Percentiles rank a stretch among this genome's conserved stretches.
Evolutionary conservation across 1,284 basidiomycete genomes (phyloP).

Genomic region (Lentinula novae-zelandiae): DNA sequence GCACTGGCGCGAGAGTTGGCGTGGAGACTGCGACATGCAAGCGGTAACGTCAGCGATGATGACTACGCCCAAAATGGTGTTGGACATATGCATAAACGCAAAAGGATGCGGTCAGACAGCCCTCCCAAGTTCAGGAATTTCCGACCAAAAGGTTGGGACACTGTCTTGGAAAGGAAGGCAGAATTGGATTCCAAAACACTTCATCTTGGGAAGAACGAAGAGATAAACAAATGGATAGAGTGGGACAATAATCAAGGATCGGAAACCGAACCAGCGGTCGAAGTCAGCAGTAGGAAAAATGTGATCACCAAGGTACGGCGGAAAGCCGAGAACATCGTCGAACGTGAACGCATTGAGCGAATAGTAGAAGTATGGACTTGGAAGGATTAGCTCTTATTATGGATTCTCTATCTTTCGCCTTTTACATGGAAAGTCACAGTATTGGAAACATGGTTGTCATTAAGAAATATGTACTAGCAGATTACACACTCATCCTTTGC

Average conservation of each 20-base stretch:
- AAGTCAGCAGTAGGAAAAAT: conserved; percentile 43
- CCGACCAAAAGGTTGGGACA: conserved; percentile 63
- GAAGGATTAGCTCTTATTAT: conserved; percentile 23
- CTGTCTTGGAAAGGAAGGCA: conserved; percentile 36
- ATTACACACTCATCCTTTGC: conserved; percentile 91
- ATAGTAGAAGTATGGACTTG: conserved; percentile 66
- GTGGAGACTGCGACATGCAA: conserved; percentile 70
- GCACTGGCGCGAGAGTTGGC: conserved; percentile 78
- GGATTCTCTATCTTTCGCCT: not conserved
- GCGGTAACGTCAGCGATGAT: conserved; percentile 67
- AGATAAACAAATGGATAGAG: conserved; percentile 27
- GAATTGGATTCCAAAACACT: conserved; percentile 35
- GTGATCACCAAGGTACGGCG: conserved; percentile 57
- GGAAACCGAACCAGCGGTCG: conserved; percentile 33
- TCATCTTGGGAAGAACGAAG: conserved; percentile 32
- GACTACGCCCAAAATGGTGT: conserved; percentile 40
- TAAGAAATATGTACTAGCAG: conserved; percentile 33
- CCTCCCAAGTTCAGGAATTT: conserved; percentile 56
- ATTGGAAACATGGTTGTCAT: not conserved
- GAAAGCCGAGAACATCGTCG: conserved; percentile 46
- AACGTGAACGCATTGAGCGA: conserved; percentile 68
- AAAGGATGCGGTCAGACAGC: conserved; percentile 39
- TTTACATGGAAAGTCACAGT: not conserved
- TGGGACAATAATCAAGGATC: conserved; percentile 20
- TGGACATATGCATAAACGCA: conserved; percentile 43